Evolutionary conservation across 1,284 basidiomycete genomes (phyloP).

Genomic region (Porphyrellus sp.): DNA sequence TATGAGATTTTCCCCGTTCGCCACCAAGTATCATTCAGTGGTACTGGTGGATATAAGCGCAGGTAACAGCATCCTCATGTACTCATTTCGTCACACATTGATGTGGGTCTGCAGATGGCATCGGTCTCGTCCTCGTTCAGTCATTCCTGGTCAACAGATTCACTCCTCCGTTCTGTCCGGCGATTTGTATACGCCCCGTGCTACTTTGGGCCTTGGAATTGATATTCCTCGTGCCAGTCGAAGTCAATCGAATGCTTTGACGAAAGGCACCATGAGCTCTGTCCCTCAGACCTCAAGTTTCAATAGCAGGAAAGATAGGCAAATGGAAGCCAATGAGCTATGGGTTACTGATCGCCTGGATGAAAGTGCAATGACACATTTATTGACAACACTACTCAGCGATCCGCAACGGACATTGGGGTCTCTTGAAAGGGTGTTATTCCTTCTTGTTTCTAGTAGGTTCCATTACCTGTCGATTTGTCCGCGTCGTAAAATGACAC

Average conservation of each 20-base stretch:
- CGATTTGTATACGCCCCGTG: conserved; percentile 12
- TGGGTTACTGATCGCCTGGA: background rate
- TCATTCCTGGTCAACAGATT: conserved; percentile 21
- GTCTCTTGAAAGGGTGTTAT: conserved; percentile 6
- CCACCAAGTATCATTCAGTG: conserved; percentile 18
- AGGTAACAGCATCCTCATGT: background rate
- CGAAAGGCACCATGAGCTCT: too few species aligned
- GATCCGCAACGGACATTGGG: background rate
- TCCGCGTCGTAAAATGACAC: background rate
- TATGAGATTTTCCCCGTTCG: conserved; percentile 20
- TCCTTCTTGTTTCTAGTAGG: conserved; percentile 9
- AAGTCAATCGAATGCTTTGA: too few species aligned
- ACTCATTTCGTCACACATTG: background rate
- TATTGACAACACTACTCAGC: background rate
- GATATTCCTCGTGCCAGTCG: background rate
- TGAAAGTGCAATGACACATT: background rate
- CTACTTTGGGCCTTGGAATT: conserved; percentile 4
- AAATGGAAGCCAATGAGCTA: background rate
- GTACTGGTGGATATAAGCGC: background rate
- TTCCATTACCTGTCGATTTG: background rate
- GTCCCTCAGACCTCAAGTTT: too few species aligned
- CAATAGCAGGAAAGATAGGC: too few species aligned
- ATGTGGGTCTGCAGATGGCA: background rate
- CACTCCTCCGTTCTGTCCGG: conserved; percentile 13
- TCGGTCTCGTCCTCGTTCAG: background rate